Conservation (phyloP, 176 grass and related monocot genomes). For the Rhipidocladum racemiflorum region DNA sequence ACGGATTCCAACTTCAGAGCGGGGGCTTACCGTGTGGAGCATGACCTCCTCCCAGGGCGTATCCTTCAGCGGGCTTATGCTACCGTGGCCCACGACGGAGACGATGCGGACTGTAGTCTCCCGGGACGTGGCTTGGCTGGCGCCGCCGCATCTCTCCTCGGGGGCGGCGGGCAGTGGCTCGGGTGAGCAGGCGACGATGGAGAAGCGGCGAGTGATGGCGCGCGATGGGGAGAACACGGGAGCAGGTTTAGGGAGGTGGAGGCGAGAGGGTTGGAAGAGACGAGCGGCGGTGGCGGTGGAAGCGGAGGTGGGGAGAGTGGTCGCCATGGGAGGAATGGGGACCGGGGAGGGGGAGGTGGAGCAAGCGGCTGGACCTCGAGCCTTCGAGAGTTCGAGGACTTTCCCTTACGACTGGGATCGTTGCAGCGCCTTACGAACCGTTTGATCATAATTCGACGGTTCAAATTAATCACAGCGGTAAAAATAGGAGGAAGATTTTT, state of each 20-base stretch:
- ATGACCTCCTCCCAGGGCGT: conserved; percentile 88
- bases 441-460: conserved; percentile 14
- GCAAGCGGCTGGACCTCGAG: conserved; percentile 20
- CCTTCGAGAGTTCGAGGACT: conserved; percentile 17
- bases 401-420: background rate
- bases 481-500: background rate
- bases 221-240: background rate
- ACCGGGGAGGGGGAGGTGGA: background rate
- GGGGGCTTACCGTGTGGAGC: conserved; percentile 61
- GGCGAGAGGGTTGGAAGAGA: conserved; percentile 4
- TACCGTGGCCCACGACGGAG: conserved; percentile 63
- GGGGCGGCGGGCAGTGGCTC: background rate
- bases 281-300: background rate
- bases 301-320: conserved; percentile 18
- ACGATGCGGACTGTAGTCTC: conserved; percentile 44
- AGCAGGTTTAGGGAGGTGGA: background rate
- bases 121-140: background rate
- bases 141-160: background rate
- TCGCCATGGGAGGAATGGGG: conserved; percentile 32
- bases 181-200: background rate
- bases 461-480: background rate
- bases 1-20: background rate
- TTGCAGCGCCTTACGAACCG: background rate
- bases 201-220: background rate
- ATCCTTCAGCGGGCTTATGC: conserved; percentile 61